Conservation (phyloP, 2,329 filamentous ascomycete species). For the Graphiopsis chlorocephala region DNA sequence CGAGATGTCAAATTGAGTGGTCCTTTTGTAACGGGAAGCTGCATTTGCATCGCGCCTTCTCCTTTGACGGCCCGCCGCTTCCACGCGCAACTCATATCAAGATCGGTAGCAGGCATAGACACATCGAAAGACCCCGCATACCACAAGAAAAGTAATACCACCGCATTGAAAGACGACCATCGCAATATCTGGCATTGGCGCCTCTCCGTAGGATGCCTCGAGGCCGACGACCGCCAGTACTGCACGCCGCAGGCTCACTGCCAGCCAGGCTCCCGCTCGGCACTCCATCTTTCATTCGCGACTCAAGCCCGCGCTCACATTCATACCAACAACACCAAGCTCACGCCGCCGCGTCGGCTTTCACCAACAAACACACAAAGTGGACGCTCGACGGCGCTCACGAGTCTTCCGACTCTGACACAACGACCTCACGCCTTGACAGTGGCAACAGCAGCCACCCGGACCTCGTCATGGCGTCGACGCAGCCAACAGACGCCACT, state of each 20-base stretch:
- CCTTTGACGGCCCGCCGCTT: neutral
- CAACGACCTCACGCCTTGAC: neutral
- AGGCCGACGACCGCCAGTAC: neutral
- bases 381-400: neutral
- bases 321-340: neutral
- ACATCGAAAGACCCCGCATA: neutral
- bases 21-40: neutral
- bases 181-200: neutral
- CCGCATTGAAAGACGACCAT: neutral
- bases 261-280: slow-evolving; percentile 5
- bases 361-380: neutral
- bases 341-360: neutral
- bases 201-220: neutral
- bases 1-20: neutral
- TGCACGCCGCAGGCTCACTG: slow-evolving; percentile 3
- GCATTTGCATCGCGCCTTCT: neutral
- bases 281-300: slow-evolving; percentile 2
- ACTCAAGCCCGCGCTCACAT: neutral
- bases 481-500: neutral
- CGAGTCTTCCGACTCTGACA: neutral
- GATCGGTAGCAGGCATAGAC: neutral
- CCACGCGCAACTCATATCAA: neutral
- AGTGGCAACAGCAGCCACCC: neutral
- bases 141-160: neutral
- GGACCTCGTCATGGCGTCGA: neutral